These are phyloP conservation scores for Aspergillus uvarum DNA, from an alignment of 2,329 filamentous ascomycete species.

Conservation along the genomic window DNA sequence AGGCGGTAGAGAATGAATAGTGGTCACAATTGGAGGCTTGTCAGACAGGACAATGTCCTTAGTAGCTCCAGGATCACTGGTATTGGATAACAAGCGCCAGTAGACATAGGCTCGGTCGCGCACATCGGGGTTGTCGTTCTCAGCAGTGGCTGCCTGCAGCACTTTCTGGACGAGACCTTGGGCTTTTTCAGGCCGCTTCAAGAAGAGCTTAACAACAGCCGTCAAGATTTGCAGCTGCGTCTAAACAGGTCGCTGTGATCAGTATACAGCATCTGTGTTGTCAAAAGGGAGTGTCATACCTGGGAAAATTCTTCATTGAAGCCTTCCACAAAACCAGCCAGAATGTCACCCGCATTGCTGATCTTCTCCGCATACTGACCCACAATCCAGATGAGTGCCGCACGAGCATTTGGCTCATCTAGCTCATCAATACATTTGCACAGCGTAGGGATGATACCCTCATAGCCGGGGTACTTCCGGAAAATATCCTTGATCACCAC, in stretches of 20 bases:
- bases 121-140: slow-evolving; percentile 97
- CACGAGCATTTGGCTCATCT: slow-evolving; percentile 88
- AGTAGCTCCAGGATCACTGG: slow-evolving; percentile 80
- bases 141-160: slow-evolving; percentile 84
- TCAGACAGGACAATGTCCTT: slow-evolving; percentile 93
- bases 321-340: slow-evolving; percentile 85
- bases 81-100: slow-evolving; percentile 83
- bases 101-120: slow-evolving; percentile 97
- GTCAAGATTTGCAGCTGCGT: slow-evolving; percentile 98
- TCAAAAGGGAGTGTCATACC: slow-evolving; percentile 50
- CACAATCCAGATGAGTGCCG: slow-evolving; percentile 96
- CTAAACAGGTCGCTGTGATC: slow-evolving; percentile 49
- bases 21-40: slow-evolving; percentile 90
- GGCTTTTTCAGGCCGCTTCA: slow-evolving; percentile 92
- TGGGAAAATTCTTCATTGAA: slow-evolving; percentile 97
- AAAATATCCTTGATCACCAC: slow-evolving; percentile 99
- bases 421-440: slow-evolving; percentile 97
- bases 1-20: slow-evolving; percentile 84
- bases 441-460: slow-evolving; percentile 93
- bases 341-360: slow-evolving; percentile 93
- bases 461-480: slow-evolving; percentile 94
- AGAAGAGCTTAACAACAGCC: slow-evolving; percentile 92
- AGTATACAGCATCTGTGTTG: not conserved
- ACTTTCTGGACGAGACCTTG: slow-evolving; percentile 93
- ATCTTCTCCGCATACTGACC: slow-evolving; percentile 99